These are phyloP conservation scores for Aspergillus alliaceus DNA, from an alignment of 2,329 filamentous ascomycete species.

Conservation along the genomic window DNA sequence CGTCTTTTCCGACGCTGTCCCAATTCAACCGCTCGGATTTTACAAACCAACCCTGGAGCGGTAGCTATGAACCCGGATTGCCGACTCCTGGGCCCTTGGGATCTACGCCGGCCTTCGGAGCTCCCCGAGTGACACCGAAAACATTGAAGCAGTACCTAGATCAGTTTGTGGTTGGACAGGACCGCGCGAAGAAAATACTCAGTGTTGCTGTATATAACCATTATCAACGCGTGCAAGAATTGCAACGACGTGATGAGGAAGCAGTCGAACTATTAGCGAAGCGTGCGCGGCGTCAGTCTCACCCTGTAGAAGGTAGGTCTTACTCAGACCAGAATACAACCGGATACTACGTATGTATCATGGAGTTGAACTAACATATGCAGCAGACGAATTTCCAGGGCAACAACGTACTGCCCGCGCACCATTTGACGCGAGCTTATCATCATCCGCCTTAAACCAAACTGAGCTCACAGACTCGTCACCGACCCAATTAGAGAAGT, in stretches of 20 bases:
- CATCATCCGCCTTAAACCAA: constrained; percentile 29
- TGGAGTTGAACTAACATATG: not conserved
- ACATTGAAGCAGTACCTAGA: constrained; percentile 86
- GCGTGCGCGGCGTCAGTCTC: constrained; percentile 69
- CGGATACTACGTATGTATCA: not conserved
- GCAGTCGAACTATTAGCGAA: constrained; percentile 72
- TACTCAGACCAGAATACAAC: not conserved
- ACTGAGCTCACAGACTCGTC: constrained; percentile 53
- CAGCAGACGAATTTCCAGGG: constrained; percentile 62
- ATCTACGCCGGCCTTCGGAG: constrained; percentile 58
- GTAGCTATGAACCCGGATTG: constrained; percentile 62
- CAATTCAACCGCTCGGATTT: constrained; percentile 64
- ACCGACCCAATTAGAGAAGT: constrained; percentile 84
- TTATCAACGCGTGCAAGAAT: constrained; percentile 80
- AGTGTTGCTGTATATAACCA: constrained; percentile 95
- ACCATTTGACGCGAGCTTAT: constrained; percentile 28
- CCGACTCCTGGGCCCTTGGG: constrained; percentile 65
- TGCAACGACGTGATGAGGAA: constrained; percentile 75
- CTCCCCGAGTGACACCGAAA: constrained; percentile 60
- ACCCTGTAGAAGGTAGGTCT: constrained; percentile 73
- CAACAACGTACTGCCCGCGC: constrained; percentile 55
- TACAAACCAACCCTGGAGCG: constrained; percentile 61
- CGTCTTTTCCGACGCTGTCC: constrained; percentile 43
- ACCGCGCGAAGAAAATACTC: constrained; percentile 86
- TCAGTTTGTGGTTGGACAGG: constrained; percentile 94